Percentiles rank a stretch among this genome's conserved stretches.
Conservation (phyloP, 2,329 filamentous ascomycete species). For the Penicillium paneum region DNA sequence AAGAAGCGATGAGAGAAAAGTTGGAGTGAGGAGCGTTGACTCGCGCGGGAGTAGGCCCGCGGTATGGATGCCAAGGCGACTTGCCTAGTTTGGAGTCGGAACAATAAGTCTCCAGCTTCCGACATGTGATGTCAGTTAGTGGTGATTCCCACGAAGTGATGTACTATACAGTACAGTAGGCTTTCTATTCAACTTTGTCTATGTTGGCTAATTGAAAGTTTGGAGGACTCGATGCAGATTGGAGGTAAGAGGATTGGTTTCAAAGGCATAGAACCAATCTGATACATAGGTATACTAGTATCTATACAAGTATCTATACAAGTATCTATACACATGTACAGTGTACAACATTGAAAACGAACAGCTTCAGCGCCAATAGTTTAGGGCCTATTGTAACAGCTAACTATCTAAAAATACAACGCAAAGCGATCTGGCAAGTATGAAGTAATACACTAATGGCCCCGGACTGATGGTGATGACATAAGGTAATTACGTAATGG, state of each 20-base stretch:
- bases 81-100: conserved; percentile 10
- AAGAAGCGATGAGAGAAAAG: neutral
- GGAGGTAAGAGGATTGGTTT: neutral
- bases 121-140: conserved; percentile 5
- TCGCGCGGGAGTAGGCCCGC: conserved; percentile 9
- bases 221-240: neutral
- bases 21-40: conserved; percentile 14
- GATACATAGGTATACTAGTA: neutral
- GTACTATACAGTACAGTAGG: too few relatives aligned
- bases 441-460: neutral
- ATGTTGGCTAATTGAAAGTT: neutral
- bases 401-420: neutral
- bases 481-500: conserved; percentile 3
- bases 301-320: neutral
- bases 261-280: neutral
- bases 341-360: neutral
- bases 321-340: neutral
- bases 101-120: conserved; percentile 12
- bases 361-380: neutral
- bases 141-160: neutral
- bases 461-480: neutral
- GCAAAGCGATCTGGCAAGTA: neutral
- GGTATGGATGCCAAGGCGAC: conserved; percentile 2
- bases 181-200: too few relatives aligned
- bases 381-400: neutral